Percentiles rank a stretch among this genome's conserved stretches.
Evolutionary conservation across 208 protist species (phyloP).

Genomic region (Leishmania braziliensis): DNA sequence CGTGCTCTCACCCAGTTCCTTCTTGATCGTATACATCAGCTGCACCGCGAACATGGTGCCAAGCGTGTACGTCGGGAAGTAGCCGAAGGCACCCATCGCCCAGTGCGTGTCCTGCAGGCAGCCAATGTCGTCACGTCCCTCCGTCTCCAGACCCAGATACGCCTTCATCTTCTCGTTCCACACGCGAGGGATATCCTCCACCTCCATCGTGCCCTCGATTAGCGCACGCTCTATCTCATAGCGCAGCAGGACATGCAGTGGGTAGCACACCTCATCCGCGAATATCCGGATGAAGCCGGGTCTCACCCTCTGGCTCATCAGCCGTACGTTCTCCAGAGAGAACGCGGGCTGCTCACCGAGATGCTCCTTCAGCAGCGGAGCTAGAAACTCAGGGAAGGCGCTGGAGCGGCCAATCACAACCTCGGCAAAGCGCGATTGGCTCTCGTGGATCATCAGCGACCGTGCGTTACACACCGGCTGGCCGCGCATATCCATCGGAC

Average conservation of each 20-base stretch:
- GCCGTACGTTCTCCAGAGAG: constrained; percentile 50
- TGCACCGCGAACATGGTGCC: constrained; percentile 85
- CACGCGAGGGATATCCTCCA: constrained; percentile 73
- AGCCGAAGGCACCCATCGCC: constrained; percentile 63
- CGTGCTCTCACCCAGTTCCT: constrained; percentile 58
- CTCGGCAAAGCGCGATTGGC: constrained; percentile 89
- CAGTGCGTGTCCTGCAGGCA: constrained; percentile 93
- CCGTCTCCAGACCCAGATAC: constrained; percentile 80
- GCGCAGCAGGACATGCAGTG: constrained; percentile 88
- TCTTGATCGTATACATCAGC: constrained; percentile 68
- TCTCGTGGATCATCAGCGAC: constrained; percentile 82
- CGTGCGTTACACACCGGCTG: constrained; percentile 71
- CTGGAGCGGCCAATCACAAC: constrained; percentile 54
- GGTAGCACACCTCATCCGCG: constrained; percentile 92
- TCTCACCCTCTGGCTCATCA: constrained; percentile 49
- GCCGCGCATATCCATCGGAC: constrained; percentile 50
- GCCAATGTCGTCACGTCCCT: constrained; percentile 74
- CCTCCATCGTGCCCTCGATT: constrained; percentile 76
- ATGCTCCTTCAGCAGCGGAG: constrained; percentile 46
- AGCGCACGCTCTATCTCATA: constrained; percentile 92
- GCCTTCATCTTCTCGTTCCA: constrained; percentile 91
- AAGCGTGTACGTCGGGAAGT: constrained; percentile 91
- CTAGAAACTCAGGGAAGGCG: constrained; percentile 62
- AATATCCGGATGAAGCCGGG: constrained; percentile 81
- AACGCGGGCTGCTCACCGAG: constrained; percentile 68